These are phyloP conservation scores for Ceratobasidium sp. DNA, from an alignment of 1,284 basidiomycete genomes.

Conservation along the genomic window DNA sequence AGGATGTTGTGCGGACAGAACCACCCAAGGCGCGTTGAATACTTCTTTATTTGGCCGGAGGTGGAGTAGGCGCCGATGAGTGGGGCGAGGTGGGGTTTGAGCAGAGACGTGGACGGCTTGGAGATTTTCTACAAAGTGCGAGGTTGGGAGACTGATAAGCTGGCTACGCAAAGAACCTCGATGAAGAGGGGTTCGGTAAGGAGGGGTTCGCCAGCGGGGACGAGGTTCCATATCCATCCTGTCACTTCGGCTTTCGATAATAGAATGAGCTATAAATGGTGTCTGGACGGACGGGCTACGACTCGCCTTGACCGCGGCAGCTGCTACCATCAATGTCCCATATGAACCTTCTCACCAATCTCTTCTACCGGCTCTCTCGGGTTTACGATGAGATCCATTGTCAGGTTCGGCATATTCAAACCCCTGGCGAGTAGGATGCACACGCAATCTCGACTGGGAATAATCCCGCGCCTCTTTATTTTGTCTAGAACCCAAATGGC, in stretches of 20 bases:
- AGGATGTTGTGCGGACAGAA: slow-evolving; percentile 65
- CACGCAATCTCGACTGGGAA: slow-evolving; percentile 57
- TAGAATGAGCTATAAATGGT: slow-evolving; percentile 40
- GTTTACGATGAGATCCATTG: slow-evolving; percentile 31
- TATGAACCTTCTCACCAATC: slow-evolving; percentile 66
- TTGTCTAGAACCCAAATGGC: slow-evolving; percentile 49
- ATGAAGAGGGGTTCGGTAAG: slow-evolving; percentile 81
- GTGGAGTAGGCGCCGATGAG: slow-evolving; percentile 71
- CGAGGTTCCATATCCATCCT: slow-evolving; percentile 68
- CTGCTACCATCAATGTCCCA: slow-evolving; percentile 67
- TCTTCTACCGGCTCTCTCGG: slow-evolving; percentile 61
- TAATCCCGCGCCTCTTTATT: slow-evolving; percentile 63
- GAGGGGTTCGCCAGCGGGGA: slow-evolving; percentile 63
- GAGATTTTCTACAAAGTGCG: slow-evolving; percentile 71
- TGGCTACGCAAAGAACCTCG: slow-evolving; percentile 75
- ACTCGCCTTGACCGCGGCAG: slow-evolving; percentile 71
- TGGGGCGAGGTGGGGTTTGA: slow-evolving; percentile 77
- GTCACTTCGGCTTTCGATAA: slow-evolving; percentile 71
- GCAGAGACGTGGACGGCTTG: slow-evolving; percentile 61
- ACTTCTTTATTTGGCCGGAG: slow-evolving; percentile 67
- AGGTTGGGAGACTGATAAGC: slow-evolving; percentile 73
- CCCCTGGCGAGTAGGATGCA: neutral
- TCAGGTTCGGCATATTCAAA: slow-evolving; percentile 25
- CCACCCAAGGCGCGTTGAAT: slow-evolving; percentile 62
- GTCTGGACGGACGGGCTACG: neutral